Evolutionary conservation across 2,329 filamentous ascomycete genomes (phyloP).

Genomic region (Phyllachora maydis): DNA sequence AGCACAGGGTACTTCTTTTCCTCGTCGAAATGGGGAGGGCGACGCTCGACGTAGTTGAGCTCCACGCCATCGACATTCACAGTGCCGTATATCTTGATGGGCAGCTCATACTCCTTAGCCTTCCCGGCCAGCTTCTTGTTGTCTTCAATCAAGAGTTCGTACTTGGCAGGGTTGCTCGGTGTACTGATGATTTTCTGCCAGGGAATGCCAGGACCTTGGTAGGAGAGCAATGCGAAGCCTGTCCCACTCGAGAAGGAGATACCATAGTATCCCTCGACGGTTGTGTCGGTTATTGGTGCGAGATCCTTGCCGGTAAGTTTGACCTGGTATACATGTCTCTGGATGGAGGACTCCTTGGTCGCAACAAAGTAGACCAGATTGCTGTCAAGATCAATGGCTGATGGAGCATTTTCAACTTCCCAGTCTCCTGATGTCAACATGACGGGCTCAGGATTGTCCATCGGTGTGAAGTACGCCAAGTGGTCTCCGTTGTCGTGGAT

Average conservation of each 20-base stretch:
- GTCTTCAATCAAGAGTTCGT: constrained; percentile 55
- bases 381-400: constrained; percentile 62
- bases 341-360: constrained; percentile 70
- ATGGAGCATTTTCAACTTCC: constrained; percentile 78
- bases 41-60: constrained; percentile 57
- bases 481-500: constrained; percentile 79
- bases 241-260: constrained; percentile 69
- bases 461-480: constrained; percentile 75
- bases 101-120: constrained; percentile 60
- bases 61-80: constrained; percentile 66
- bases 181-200: constrained; percentile 84
- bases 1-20: constrained; percentile 81
- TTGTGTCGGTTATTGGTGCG: constrained; percentile 52
- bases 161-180: constrained; percentile 41
- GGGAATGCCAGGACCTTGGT: constrained; percentile 68
- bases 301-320: constrained; percentile 61
- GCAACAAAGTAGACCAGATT: constrained; percentile 83
- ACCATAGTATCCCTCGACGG: constrained; percentile 55
- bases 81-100: constrained; percentile 63
- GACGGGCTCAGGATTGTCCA: constrained; percentile 64
- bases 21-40: constrained; percentile 71
- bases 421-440: constrained; percentile 72
- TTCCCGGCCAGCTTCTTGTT: constrained; percentile 51
- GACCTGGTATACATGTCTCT: constrained; percentile 83
- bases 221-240: constrained; percentile 67